Base-by-base conservation (phyloP, 1,284 basidiomycete genomes). In the Thecaphora thlaspeos region DNA sequence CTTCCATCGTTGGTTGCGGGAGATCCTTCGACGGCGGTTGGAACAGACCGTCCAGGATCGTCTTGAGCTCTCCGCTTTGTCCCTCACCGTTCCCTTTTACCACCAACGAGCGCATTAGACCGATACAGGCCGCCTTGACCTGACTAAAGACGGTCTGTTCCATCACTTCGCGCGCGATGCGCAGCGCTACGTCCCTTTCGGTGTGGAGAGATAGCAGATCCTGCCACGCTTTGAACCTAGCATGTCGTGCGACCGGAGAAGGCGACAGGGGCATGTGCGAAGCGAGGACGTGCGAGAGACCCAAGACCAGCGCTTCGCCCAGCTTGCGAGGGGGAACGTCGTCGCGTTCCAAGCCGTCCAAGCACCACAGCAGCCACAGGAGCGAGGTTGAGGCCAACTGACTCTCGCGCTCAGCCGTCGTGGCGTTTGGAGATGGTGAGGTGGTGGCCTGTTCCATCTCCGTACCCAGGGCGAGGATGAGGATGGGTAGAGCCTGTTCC, bases 251-350 rank as follows among this genome's bases (percentile, higher is more conserved):
- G 2, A 41, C 12, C 14, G 68, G 55, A 14, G 51, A 51, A 2
- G 70, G 65, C 39, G 61, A 64, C 32, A 68, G 46, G 23, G 69
- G 64, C 28, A 61, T 66, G 32, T 71, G 70, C 38, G 62, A 55
- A 8, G 70, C 66, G 24, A 71, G 46, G n/a, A 49, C 54, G 48
- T 64, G 64, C 8, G 62, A 51, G 24, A 71, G 41, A 15, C 52
- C 45, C 17, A 56, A 41, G 2, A 58, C 51, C 28, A 61, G 15
- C 8, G 26, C 26, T 28, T 58, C 55, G 21, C 40, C 46, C 12
- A 49, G 48, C 41, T 63, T 18, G 45, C 21, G 12, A 44, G 22
- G 9, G 24, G 41, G 4, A 39, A 52, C 17, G 54, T 37, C 19
- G 55, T 51, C 11, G 48, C 48, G 34, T 55, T 49, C 19, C 55